Conservation (phyloP, 2,329 filamentous ascomycete species). For the Monilinia fructigena region DNA sequence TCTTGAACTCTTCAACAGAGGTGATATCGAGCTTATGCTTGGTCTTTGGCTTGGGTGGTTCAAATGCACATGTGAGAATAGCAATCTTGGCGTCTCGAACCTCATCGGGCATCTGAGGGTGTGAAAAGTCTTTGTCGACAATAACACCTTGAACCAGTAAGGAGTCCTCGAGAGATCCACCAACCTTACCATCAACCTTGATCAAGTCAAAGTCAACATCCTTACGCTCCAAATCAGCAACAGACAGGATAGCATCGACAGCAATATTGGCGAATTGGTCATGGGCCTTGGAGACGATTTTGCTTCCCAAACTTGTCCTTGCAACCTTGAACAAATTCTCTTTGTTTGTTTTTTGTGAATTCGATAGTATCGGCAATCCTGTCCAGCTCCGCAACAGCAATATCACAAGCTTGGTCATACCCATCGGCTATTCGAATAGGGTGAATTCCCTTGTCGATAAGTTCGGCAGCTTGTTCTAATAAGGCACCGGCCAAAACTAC, state of each 20-base stretch:
- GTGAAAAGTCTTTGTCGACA: constrained; percentile 99
- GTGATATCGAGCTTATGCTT: constrained; percentile 99
- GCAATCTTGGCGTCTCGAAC: constrained; percentile 95
- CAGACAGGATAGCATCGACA: constrained; percentile 93
- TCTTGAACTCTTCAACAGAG: constrained; percentile 96
- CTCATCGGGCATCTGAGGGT: constrained; percentile 97
- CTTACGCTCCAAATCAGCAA: constrained; percentile 91
- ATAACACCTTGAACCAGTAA: constrained; percentile 96
- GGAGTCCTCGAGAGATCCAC: constrained; percentile 88
- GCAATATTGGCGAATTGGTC: constrained; percentile 98
- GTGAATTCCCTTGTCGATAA: constrained; percentile 99
- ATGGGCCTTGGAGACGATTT: constrained; percentile 98
- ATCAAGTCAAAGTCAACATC: constrained; percentile 99
- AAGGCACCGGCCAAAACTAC: constrained; percentile 93
- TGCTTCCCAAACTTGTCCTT: constrained; percentile 93
- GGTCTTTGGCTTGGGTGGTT: constrained; percentile 98
- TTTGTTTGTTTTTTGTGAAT: constrained; percentile 76
- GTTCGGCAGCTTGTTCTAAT: constrained; percentile 91
- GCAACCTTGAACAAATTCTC: constrained; percentile 91
- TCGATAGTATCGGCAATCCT: constrained; percentile 87
- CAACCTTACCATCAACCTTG: constrained; percentile 98
- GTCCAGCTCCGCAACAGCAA: constrained; percentile 89
- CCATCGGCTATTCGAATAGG: constrained; percentile 98
- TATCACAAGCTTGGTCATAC: constrained; percentile 96
- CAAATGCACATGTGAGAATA: constrained; percentile 96